phyloP scores from a whole-genome alignment of 148 eudicot genomes.

The Persicaria maculosa region DNA sequence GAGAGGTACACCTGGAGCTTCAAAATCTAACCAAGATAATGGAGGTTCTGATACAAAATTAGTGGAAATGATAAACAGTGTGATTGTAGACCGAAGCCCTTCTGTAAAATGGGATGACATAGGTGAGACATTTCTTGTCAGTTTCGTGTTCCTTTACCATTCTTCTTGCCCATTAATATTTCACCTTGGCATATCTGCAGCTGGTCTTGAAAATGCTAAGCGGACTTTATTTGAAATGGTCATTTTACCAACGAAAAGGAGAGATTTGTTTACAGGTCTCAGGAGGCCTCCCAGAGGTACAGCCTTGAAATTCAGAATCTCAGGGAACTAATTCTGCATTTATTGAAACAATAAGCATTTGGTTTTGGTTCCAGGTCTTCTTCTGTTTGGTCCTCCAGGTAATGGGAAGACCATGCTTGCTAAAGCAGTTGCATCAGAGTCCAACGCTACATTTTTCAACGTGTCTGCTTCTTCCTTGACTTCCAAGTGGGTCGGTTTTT shows the following conservation, averaged over 20 bases:
- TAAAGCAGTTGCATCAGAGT: slow-evolving; percentile 98
- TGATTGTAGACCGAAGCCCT: slow-evolving; percentile 90
- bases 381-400: slow-evolving; percentile 99
- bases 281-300: slow-evolving; percentile 94
- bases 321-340: slow-evolving; percentile 5
- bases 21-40: slow-evolving; percentile 48
- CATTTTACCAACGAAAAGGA: slow-evolving; percentile 84
- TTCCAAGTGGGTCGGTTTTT: slow-evolving; percentile 51
- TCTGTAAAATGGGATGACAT: slow-evolving; percentile 98
- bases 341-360: neutral
- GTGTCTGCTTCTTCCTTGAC: slow-evolving; percentile 96
- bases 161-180: slow-evolving; percentile 7
- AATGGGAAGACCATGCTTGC: slow-evolving; percentile 99
- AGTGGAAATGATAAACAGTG: slow-evolving; percentile 87
- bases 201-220: slow-evolving; percentile 98
- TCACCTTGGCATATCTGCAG: slow-evolving; percentile 31
- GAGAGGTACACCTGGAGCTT: slow-evolving; percentile 26
- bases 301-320: slow-evolving; percentile 10
- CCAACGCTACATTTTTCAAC: slow-evolving; percentile 90
- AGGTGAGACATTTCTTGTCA: slow-evolving; percentile 41
- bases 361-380: slow-evolving; percentile 51
- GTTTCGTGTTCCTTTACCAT: slow-evolving; percentile 4
- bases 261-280: slow-evolving; percentile 92
- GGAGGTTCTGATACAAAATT: slow-evolving; percentile 66
- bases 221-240: slow-evolving; percentile 95